Evolutionary conservation across 208 protist species (phyloP), one percentile per base, ranked within the genome.

Genomic region (Crithidia acanthocephali): DNA sequence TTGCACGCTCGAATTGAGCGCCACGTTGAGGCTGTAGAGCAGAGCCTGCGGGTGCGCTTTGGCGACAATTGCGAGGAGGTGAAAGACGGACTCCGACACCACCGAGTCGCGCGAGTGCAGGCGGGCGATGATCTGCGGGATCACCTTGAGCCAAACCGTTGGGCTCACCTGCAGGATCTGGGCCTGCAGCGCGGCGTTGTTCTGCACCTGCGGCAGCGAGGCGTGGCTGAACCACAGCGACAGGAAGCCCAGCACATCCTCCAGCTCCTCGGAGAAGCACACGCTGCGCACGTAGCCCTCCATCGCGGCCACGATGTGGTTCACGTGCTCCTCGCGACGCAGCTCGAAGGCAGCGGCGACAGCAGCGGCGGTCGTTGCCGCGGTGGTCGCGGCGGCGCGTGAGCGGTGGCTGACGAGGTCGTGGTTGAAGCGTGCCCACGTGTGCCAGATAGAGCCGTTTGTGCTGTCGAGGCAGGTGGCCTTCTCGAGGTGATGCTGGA

Each of bases 121-220:
- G 32, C 98, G 93, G 25, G 98, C 99, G 72, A 99, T 99, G 32
- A 99, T 96, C 86, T 99, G 98, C n/a, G 98, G 99, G 45, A 99
- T 98, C n/a, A 99, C 99, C 73, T 98, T 96, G 6, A 99, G 90
- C 99, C 99, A 99, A 40, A 98, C 99, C 40, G 98, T 98, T 32
- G 99, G 92, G 28, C 79, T 90, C 2, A 99, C 92, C 10, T 89
- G 87, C 44, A 90, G 73, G 71, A 99, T 95, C 56, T 94, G 94
- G 18, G 92, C 69, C 42, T 88, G 76, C 27, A 99, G 56, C 9
- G 81, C 85, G 9, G 64, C 53, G 73, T 80, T 95, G 51, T 44
- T 72, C 63, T 88, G 80, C 25, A 95, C 78, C 61, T 79, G 58
- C 33, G 78, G 79, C 25, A 88, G 62, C 25, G 84, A 67, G 23